Conservation (phyloP, 1,139 yeast genomes). For the Groenewaldozyma sp. region DNA sequence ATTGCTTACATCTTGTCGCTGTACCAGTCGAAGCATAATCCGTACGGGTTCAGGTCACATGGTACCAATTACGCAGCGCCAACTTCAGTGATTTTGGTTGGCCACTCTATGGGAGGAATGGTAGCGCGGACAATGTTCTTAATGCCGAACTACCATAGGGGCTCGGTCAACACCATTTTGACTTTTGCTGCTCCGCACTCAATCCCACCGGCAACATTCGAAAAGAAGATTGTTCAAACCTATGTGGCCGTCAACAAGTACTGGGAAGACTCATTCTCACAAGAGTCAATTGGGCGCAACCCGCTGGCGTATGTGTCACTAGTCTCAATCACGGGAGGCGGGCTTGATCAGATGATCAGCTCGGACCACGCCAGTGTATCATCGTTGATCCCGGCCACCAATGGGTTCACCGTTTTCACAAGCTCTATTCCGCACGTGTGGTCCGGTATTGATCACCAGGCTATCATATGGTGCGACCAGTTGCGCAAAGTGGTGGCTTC, state of each 20-base stretch:
- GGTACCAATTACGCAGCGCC: conserved; percentile 29
- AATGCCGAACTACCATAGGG: conserved; percentile 51
- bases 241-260: conserved; percentile 62
- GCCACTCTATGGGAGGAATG: conserved; percentile 82
- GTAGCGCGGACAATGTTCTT: conserved; percentile 75
- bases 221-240: conserved; percentile 60
- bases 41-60: neutral
- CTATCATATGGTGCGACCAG: conserved; percentile 85
- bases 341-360: conserved; percentile 59
- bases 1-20: conserved; percentile 61
- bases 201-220: conserved; percentile 77
- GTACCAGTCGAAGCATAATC: conserved; percentile 32
- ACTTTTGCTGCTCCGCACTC: conserved; percentile 81
- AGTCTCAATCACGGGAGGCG: conserved; percentile 68
- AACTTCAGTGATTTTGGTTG: conserved; percentile 49
- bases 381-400: conserved; percentile 51
- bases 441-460: conserved; percentile 83
- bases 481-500: conserved; percentile 49
- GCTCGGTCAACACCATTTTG: conserved; percentile 63
- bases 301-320: conserved; percentile 27
- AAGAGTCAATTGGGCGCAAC: conserved; percentile 22
- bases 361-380: conserved; percentile 71
- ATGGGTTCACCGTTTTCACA: conserved; percentile 71
- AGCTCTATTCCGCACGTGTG: conserved; percentile 80
- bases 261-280: conserved; percentile 52